Evolutionary conservation across 2,329 filamentous ascomycete species (phyloP), one percentile per base, ranked within the genome.

Genomic region (Epichloe sibirici): DNA sequence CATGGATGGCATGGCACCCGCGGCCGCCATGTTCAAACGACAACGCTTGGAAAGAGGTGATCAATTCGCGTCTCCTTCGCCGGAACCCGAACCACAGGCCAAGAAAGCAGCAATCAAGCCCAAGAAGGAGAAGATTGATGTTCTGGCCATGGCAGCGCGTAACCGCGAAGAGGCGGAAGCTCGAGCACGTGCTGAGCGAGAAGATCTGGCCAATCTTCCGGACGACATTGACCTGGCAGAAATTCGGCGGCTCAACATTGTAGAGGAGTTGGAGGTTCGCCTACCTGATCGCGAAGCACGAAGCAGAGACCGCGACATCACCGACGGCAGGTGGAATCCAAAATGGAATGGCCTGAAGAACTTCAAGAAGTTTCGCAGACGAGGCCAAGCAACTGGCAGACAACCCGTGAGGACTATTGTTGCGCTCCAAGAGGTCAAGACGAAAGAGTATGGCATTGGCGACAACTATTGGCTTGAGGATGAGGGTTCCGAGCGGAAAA

Each of bases 331-430:
- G 42, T 96, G 91, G 90, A 81, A 96, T 58, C 82, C 88, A 1
- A 77, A 76, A 40, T 98, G 93, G 93, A 95, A 96, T 64, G 93
- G 91, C 0, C 78, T 91, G 44, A 91, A 89, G 68, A 97, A 98
- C 63, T 98, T 95, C 72, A 98, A 98, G 67, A 86, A 82, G 60
- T 98, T 98, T 63, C 75, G 77, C 23, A 75, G 74, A 51, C 74
- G 79, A 51, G 83, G 79, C 25, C 77, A 77, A 21, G 58, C 58
- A 5, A 56, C 61, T 2, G 71, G 75, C 5, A 65, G 75, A 15
- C 65, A 69, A 3, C 65, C 69, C 2, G 66, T 71, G 31, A 71
- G 70, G 51, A 71, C 86, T 37, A 86, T 94, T 40, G 80, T 95
- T 4, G 70, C 76, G 0, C 70, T 95, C 4, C 81, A 87, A 57